These are phyloP conservation scores for Chaetomium olivaceum DNA, from an alignment of 2,329 filamentous ascomycete genomes.

Conservation along the genomic window DNA sequence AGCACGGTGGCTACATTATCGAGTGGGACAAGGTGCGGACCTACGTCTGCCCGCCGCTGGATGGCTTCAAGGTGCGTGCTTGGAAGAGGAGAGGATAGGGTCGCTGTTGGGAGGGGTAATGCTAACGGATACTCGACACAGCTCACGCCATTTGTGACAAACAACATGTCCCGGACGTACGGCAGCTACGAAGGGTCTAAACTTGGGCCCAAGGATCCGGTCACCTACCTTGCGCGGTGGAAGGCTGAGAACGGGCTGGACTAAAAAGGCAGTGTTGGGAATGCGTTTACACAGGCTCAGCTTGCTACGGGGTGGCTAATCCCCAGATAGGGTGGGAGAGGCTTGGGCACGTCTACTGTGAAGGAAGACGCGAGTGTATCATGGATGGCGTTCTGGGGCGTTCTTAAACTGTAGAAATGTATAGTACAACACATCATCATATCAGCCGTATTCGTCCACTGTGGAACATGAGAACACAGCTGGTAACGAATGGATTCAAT, in stretches of 20 bases:
- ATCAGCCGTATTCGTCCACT: background rate
- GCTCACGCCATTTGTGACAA: slow-evolving; percentile 79
- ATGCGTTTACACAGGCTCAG: background rate
- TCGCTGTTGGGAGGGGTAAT: background rate
- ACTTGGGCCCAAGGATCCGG: slow-evolving; percentile 59
- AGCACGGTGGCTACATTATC: slow-evolving; percentile 79
- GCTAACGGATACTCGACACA: slow-evolving; percentile 38
- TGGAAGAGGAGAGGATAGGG: background rate
- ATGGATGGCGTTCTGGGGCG: slow-evolving; percentile 18
- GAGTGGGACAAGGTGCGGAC: slow-evolving; percentile 88
- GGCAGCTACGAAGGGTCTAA: slow-evolving; percentile 53
- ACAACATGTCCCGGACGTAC: slow-evolving; percentile 53
- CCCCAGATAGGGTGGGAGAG: background rate
- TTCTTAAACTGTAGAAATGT: slow-evolving; percentile 11
- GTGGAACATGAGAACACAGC: background rate
- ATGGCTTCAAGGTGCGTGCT: slow-evolving; percentile 69
- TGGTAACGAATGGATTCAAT: background rate
- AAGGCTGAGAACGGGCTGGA: slow-evolving; percentile 67
- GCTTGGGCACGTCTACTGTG: background rate
- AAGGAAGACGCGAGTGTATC: background rate
- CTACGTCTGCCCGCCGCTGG: slow-evolving; percentile 75
- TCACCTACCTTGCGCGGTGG: slow-evolving; percentile 64
- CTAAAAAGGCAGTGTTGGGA: slow-evolving; percentile 37
- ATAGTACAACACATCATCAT: background rate
- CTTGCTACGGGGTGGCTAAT: background rate